Evolutionary conservation across 2,329 filamentous ascomycete genomes (phyloP), one percentile per base, ranked within the genome.

Genomic region (Clonostachys sp.): DNA sequence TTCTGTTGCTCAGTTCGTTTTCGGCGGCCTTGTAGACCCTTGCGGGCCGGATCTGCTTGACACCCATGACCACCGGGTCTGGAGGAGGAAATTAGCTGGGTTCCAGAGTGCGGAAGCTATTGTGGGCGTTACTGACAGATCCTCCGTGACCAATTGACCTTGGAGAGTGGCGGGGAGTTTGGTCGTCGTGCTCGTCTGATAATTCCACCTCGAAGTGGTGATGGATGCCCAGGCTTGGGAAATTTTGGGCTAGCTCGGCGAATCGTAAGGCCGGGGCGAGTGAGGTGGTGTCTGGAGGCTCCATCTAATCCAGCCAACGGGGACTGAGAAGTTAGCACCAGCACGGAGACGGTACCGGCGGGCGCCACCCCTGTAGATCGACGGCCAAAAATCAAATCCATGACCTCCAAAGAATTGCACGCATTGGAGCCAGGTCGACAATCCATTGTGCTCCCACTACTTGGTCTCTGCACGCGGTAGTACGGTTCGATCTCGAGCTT

Each of bases 1-100:
- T 60, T 44, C 58, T 62, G 52, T 70, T 65, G 56, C 69, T 65
- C 47, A 78, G 60, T 53, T 76, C 64, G 45, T 66, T 61, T 24
- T 67, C 60, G 51, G 75, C 68, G 50, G 67, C 66, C 57, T 75
- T 67, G 56, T 70, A 71, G 58, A 78, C 70, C 60, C 70, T 64
- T 39, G 73, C 65, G 55, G 75, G 71, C 41, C 68, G 62, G 56
- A 73, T 70, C 55, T 73, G 71, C 57, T 68, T 66, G 51, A 65
- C 65, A 47, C 64, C 68, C 70, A 73, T 73, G 55, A 46, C 24
- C 24, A 30, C 24, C 24, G 24, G 5, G 24, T 10, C 24, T 30
- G 24, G 24, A 10, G 5, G 24, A 30, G 24, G 24, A 30, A 30
- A 30, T 30, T 30, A 30, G 24, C 8, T 10, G 8, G 24, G 9